A percentile compares a stretch with the other conserved stretches of the same genome.
Evolutionary conservation across 345 rosid genomes (phyloP).

Genomic region (Punica granatum): DNA sequence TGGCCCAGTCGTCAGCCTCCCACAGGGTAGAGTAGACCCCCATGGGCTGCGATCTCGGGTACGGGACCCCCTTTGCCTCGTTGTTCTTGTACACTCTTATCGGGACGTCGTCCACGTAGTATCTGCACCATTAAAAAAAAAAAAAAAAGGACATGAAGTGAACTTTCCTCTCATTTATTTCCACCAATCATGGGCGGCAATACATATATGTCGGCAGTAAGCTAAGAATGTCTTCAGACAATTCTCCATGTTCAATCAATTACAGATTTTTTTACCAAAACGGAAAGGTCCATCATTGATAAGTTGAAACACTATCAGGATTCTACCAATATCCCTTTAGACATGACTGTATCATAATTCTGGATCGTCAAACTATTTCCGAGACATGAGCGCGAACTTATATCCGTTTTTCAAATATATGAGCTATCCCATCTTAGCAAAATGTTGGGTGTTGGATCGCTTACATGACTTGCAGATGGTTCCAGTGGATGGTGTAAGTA

Average conservation of each 20-base stretch:
- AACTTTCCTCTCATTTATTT: background rate
- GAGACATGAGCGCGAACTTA: too few species aligned
- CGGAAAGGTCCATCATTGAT: too few species aligned
- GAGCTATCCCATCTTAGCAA: too few species aligned
- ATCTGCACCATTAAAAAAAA: conserved; percentile 35
- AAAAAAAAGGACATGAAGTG: background rate
- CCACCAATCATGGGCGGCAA: background rate
- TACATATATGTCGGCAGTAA: background rate
- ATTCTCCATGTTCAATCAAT: too few species aligned
- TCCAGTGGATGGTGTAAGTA: conserved; percentile 62
- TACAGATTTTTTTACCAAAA: too few species aligned
- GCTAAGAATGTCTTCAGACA: background rate
- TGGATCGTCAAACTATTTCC: too few species aligned
- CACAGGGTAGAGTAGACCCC: conserved; percentile 84
- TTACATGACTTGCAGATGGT: conserved; percentile 73
- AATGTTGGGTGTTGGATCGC: too few species aligned
- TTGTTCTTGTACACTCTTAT: conserved; percentile 86
- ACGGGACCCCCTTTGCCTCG: conserved; percentile 55
- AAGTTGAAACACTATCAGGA: too few species aligned
- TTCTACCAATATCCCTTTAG: too few species aligned
- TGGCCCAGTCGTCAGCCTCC: conserved; percentile 99
- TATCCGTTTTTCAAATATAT: too few species aligned
- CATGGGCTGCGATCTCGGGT: conserved; percentile 76
- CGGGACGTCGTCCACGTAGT: conserved; percentile 70
- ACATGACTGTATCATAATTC: too few species aligned